These are phyloP conservation scores for Fomitopsis schrenkii DNA, from an alignment of 1,284 basidiomycete species.

Conservation along the genomic window DNA sequence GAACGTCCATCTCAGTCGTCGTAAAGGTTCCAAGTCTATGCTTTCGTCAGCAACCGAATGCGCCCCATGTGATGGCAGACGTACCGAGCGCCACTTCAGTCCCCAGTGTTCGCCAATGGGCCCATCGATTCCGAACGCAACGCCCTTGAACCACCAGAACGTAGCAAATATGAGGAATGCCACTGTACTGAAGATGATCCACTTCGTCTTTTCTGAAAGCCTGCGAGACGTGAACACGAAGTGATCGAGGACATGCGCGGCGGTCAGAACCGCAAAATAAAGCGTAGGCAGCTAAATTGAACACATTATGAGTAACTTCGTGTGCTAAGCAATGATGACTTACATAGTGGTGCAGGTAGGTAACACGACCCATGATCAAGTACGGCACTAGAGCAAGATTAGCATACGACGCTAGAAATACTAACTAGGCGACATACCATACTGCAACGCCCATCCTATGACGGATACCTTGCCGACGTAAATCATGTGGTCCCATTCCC, in stretches of 20 bases:
- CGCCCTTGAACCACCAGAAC: conserved; percentile 93
- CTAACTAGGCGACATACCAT: conserved; percentile 45
- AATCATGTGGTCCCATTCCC: conserved; percentile 92
- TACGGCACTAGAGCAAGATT: conserved; percentile 67
- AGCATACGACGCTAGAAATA: neutral
- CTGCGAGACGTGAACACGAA: conserved; percentile 79
- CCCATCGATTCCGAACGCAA: conserved; percentile 88
- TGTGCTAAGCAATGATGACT: conserved; percentile 18
- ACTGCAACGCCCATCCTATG: conserved; percentile 93
- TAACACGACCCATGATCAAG: conserved; percentile 94
- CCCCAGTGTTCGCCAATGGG: conserved; percentile 79
- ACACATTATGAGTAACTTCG: neutral
- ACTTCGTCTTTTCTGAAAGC: conserved; percentile 61
- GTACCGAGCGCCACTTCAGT: conserved; percentile 75
- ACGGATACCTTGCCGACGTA: conserved; percentile 92
- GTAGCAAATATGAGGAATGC: conserved; percentile 61
- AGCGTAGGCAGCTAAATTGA: conserved; percentile 78
- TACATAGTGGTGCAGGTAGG: conserved; percentile 88
- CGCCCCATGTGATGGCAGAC: conserved; percentile 19
- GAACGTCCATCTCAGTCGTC: conserved; percentile 22
- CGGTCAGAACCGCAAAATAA: conserved; percentile 94
- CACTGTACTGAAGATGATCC: conserved; percentile 64
- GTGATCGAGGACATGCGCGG: conserved; percentile 88
- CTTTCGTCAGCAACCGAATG: neutral
- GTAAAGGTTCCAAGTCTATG: conserved; percentile 40